A percentile compares a stretch with the other conserved stretches of the same genome.
These are phyloP conservation scores for Aureobasidium mangrovei DNA, from an alignment of 2,329 filamentous ascomycete species.

Conservation along the genomic window DNA sequence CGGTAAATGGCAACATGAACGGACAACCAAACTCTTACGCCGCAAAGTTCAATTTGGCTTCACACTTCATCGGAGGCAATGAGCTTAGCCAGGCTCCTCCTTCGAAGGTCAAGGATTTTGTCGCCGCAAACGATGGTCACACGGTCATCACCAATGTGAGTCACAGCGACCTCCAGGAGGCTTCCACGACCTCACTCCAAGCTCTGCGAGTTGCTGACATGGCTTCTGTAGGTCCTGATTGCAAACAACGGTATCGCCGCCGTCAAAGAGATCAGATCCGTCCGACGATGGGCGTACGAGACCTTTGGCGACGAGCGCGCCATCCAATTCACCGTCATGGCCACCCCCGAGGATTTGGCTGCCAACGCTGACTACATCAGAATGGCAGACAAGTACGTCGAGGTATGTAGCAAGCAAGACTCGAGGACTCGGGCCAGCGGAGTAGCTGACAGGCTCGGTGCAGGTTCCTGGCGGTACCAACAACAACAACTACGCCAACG, in stretches of 20 bases:
- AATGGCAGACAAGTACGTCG: constrained; percentile 99
- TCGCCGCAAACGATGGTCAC: constrained; percentile 79
- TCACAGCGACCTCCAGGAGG: constrained; percentile 16
- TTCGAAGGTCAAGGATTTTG: constrained; percentile 93
- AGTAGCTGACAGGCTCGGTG: constrained; percentile 14
- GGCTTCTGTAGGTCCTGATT: constrained; percentile 68
- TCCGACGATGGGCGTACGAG: constrained; percentile 99
- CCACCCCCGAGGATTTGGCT: constrained; percentile 91
- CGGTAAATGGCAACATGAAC: constrained; percentile 35
- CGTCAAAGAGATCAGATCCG: constrained; percentile 97
- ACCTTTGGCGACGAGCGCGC: constrained; percentile 96
- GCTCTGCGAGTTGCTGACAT: constrained; percentile 20
- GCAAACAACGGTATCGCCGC: constrained; percentile 99
- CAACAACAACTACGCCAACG: constrained; percentile 99
- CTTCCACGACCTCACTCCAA: neutral
- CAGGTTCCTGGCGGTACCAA: constrained; percentile 93
- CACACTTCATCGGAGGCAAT: constrained; percentile 97
- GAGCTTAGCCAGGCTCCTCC: constrained; percentile 70
- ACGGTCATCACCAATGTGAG: constrained; percentile 96
- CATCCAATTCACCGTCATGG: constrained; percentile 99
- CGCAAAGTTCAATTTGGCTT: constrained; percentile 70
- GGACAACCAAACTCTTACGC: constrained; percentile 58
- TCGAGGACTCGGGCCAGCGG: neutral
- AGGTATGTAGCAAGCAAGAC: constrained; percentile 42
- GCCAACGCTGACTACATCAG: constrained; percentile 99